Evolutionary conservation across 108 stramenopile species (phyloP).

Genomic region (Mayamaea pseudoterrestris): DNA sequence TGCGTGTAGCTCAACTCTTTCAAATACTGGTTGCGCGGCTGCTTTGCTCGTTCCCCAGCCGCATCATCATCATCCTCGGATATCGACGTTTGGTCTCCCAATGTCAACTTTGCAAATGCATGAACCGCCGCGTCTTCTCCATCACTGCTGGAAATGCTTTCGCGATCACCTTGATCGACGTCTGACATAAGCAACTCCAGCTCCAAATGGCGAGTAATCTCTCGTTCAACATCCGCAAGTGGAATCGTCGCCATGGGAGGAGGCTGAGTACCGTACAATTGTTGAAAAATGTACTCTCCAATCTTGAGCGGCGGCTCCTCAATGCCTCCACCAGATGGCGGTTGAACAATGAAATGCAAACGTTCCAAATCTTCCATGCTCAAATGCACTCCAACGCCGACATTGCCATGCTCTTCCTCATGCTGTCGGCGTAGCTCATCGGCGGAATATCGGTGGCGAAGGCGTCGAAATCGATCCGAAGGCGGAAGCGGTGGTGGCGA

Average conservation of each 20-base stretch:
- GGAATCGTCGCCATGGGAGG: conserved; percentile 47
- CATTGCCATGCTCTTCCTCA: conserved; percentile 64
- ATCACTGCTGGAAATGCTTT: conserved; percentile 23
- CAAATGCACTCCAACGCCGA: conserved; percentile 52
- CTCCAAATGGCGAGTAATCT: conserved; percentile 59
- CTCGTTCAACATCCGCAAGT: conserved; percentile 67
- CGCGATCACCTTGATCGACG: conserved; percentile 35
- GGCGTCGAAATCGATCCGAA: conserved; percentile 6
- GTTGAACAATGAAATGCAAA: conserved; percentile 60
- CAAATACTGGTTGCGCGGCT: conserved; percentile 32
- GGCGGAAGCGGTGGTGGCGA: conserved; percentile 28
- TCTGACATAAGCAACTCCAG: conserved; percentile 44
- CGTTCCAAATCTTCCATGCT: conserved; percentile 74
- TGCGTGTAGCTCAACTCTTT: conserved; percentile 70
- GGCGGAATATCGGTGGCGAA: conserved; percentile 27
- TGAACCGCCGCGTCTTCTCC: conserved; percentile 31
- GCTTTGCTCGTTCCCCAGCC: conserved; percentile 21
- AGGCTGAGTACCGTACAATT: conserved; percentile 24
- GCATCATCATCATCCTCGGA: conserved; percentile 17
- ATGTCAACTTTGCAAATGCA: conserved; percentile 36
- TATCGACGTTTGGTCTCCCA: conserved; percentile 6
- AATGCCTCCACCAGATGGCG: conserved; percentile 64
- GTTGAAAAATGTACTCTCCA: conserved; percentile 57
- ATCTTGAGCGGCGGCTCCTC: conserved; percentile 72
- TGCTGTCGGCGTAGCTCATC: conserved; percentile 47